Percentiles rank a stretch among this genome's conserved stretches.
phyloP scores from a whole-genome alignment of 108 stramenopile genomes.

The Pseudonitzschia pungens region DNA sequence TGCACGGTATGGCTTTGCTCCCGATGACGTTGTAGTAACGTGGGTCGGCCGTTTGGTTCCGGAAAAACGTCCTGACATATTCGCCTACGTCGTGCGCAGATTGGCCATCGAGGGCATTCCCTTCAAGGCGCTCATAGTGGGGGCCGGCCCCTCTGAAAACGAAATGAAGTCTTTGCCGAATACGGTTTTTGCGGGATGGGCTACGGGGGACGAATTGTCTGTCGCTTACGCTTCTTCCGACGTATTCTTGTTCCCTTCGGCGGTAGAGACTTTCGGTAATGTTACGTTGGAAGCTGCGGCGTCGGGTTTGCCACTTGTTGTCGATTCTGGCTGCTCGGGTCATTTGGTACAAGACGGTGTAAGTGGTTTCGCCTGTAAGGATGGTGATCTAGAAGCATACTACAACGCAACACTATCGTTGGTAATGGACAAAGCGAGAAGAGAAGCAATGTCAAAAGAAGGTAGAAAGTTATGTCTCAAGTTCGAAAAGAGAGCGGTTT shows the following conservation, averaged over 20 bases:
- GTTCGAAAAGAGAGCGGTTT: slow-evolving; percentile 47
- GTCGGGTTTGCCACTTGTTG: slow-evolving; percentile 80
- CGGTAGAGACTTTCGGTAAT: slow-evolving; percentile 84
- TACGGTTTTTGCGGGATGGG: slow-evolving; percentile 63
- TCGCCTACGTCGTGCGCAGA: slow-evolving; percentile 44
- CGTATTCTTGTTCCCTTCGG: slow-evolving; percentile 79
- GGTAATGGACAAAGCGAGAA: slow-evolving; percentile 31
- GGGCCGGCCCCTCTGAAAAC: slow-evolving; percentile 55
- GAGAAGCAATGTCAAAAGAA: slow-evolving; percentile 34
- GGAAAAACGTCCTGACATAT: slow-evolving; percentile 72
- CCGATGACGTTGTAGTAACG: slow-evolving; percentile 56
- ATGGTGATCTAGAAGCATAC: slow-evolving; percentile 47
- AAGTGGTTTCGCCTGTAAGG: slow-evolving; percentile 53
- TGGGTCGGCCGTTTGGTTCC: slow-evolving; percentile 74
- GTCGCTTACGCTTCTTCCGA: slow-evolving; percentile 74
- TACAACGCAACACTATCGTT: slow-evolving; percentile 46
- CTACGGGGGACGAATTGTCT: slow-evolving; percentile 56
- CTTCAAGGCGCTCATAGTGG: slow-evolving; percentile 60
- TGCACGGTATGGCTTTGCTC: slow-evolving; percentile 44
- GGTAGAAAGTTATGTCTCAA: slow-evolving; percentile 29
- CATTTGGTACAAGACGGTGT: slow-evolving; percentile 57
- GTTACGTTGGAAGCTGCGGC: slow-evolving; percentile 87
- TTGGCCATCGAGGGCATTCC: slow-evolving; percentile 33
- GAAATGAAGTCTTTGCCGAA: slow-evolving; percentile 47
- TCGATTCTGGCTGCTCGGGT: slow-evolving; percentile 63